A percentile compares a stretch with the other conserved stretches of the same genome.
phyloP scores from a whole-genome alignment of 257 asterid genomes.

The Dorcoceras hygrometricum region DNA sequence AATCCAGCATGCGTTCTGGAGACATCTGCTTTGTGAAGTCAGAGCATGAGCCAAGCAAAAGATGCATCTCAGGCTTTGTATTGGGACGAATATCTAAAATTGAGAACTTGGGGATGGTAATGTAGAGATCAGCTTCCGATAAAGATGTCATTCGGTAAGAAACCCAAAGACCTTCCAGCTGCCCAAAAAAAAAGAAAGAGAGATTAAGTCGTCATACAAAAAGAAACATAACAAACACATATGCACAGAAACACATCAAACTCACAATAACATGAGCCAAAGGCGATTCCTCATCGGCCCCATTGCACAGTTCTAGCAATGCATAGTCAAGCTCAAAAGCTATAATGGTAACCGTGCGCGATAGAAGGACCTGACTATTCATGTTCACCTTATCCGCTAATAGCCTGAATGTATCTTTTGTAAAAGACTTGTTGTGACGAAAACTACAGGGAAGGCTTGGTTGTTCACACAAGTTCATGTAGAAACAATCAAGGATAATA shows the following conservation, averaged over 20 bases:
- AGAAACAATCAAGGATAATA: conserved; percentile 79
- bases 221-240: conserved; percentile 21
- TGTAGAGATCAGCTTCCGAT: conserved; percentile 84
- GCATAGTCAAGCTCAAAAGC: conserved; percentile 79
- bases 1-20: conserved; percentile 47
- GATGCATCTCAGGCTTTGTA: conserved; percentile 93
- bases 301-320: conserved; percentile 77
- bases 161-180: conserved; percentile 99
- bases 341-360: conserved; percentile 83
- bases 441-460: conserved; percentile 90
- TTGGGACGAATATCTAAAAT: conserved; percentile 87
- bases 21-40: conserved; percentile 68
- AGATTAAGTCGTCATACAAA: conserved; percentile 6
- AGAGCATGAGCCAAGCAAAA: conserved; percentile 95
- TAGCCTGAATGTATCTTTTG: conserved; percentile 83
- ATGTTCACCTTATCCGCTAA: conserved; percentile 87
- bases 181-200: conserved; percentile 29
- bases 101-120: conserved; percentile 86
- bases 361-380: conserved; percentile 86
- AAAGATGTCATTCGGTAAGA: conserved; percentile 95
- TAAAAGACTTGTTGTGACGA: conserved; percentile 71
- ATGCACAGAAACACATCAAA: conserved; percentile 25
- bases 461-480: conserved; percentile 77
- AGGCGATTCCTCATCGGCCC: conserved; percentile 77
- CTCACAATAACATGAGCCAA: conserved; percentile 95